Percentiles rank a stretch among this genome's conserved stretches.
phyloP scores from a whole-genome alignment of 805 yeast genomes.

The Myxozyma melibiosi region DNA sequence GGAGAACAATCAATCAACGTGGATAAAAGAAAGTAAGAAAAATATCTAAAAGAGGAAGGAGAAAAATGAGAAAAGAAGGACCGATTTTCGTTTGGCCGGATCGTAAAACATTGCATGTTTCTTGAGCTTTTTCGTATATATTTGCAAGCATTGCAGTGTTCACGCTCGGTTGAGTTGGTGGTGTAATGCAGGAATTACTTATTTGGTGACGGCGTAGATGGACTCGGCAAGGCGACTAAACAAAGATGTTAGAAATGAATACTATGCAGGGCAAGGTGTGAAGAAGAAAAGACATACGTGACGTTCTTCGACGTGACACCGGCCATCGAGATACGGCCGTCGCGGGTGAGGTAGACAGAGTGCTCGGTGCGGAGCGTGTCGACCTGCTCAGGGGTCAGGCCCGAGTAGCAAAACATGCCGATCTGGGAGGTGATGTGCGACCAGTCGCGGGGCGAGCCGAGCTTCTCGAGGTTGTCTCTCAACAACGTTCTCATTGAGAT shows the following conservation, averaged over 20 bases:
- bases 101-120: too few species aligned
- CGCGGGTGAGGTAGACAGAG: constrained; percentile 81
- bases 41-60: background rate
- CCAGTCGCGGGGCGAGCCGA: constrained; percentile 71
- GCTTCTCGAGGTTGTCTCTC: constrained; percentile 59
- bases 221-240: constrained; percentile 43
- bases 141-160: too few species aligned
- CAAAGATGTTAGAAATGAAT: background rate
- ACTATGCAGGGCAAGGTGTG: background rate
- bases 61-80: background rate
- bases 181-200: background rate
- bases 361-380: constrained; percentile 66
- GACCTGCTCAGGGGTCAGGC: constrained; percentile 72
- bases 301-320: constrained; percentile 84
- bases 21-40: background rate
- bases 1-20: too few species aligned
- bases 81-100: too few species aligned
- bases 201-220: constrained; percentile 43
- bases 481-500: constrained; percentile 68
- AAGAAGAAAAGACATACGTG: constrained; percentile 47
- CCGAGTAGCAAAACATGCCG: constrained; percentile 97
- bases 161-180: too few species aligned
- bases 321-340: constrained; percentile 89
- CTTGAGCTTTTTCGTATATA: too few species aligned
- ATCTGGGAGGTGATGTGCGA: constrained; percentile 83